Evolutionary conservation across 257 asterid species (phyloP), one percentile per base, ranked within the genome.

Genomic region (Solanum pinnatisectum): DNA sequence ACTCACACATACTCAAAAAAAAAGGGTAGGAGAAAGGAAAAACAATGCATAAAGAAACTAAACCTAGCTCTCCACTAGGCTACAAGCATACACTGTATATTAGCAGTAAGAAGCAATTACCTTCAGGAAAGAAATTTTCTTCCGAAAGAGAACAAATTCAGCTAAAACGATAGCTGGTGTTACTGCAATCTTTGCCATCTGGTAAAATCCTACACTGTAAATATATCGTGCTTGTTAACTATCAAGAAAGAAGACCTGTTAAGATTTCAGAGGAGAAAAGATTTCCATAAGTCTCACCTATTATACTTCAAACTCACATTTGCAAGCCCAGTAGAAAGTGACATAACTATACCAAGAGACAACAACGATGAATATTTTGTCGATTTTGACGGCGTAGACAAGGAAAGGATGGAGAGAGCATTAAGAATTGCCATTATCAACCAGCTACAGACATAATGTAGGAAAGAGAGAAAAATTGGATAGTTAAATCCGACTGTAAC

Each of bases 181-280:
- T 84, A 97, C 99, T 84, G 99, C 98, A 87, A 97, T 96, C 93
- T 97, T 97, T 77, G 99, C 99, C 99, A 97, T 97, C 96, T 97
- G 99, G 90, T 97, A 97, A 92, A 97, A 97, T 85, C 99, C 99
- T 37, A 97, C 97, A 90, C 99, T 97, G 98, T 60, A 85, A 90
- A 87, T 84, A 84, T 86, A 87, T 76, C 23, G 42, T 3, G 20
- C 68, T 46, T 15, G 85, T 81, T 44, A 81, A 46, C 39, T 9
- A 44, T 30, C 42, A 27, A 49, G 42, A 81, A 82, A 68, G 42
- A 85, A 37, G 25, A 65, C 63, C 67, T 63, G 25, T 7, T 30
- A 71, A 70, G 46, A 70, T 86, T 71, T 33, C 1, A 27, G 44
- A 73, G 68, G 25, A 85, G 46, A 52, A 86, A 20, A 25, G 73